Evolutionary conservation across 805 yeast species (phyloP), one percentile per base, ranked within the genome.

Genomic region (Spencermartinsiella europaea): DNA sequence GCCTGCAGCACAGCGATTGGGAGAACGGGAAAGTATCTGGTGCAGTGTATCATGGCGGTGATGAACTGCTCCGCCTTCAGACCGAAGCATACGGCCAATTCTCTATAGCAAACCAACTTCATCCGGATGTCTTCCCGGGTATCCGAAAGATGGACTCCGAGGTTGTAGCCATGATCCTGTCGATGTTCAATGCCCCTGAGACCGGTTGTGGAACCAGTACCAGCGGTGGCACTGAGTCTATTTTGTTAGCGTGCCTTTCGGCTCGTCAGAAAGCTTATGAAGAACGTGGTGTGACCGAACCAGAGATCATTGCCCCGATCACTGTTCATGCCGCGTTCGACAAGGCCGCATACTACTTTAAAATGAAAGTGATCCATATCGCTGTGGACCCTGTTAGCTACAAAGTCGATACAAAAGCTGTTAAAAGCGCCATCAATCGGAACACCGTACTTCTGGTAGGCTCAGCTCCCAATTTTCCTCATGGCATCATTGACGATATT

Each of bases 401-500:
- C 63, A 70, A 83, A 60, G 96, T 84, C 7, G 82, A 89, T 56
- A 58, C 82, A 20, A 61, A 62, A 1, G 77, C 79, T 44, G 87
- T 86, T 41, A 73, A 74, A 54, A 69, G 78, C 21, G 72, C 85
- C 41, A 80, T 93, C 51, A 88, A 84, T 56, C 62, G 68, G 2
- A 89, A 90, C 64, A 93, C 99, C 0, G 85, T 88, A 3, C 69
- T 91, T 40, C 67, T 91, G 20, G 86, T 80, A 4, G 98, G 98
- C 1, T 90, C 98, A 1, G 96, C 97, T 4, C 98, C 99, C 34
- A 91, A 91, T 69, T 91, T 82, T 67, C 98, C 99, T 2, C 97
- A 91, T 63, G 99, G 99, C 10, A 85, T 93, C 40, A 80, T 88
- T 48, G 99, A 91, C 67, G 93, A 91, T 60, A 89, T 91, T 49